Conservation (phyloP, 805 yeast genomes). For the Myxozyma lipomycoides region DNA sequence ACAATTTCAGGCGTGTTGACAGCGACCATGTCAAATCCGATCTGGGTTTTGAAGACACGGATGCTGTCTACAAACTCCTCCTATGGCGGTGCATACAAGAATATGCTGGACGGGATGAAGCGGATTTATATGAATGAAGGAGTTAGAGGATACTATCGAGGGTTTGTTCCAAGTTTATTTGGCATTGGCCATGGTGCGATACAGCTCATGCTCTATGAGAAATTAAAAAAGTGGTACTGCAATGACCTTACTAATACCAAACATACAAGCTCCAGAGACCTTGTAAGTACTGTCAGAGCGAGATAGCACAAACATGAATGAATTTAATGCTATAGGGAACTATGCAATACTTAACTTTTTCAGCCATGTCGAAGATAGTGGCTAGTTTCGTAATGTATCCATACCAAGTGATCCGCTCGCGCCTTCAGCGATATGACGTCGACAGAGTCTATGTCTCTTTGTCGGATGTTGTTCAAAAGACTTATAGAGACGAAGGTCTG, state of each 20-base stretch:
- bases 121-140: conserved; percentile 56
- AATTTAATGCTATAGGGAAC: conserved; percentile 36
- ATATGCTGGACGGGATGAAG: conserved; percentile 53
- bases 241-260: not conserved
- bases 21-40: conserved; percentile 77
- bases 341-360: conserved; percentile 57
- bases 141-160: conserved; percentile 60
- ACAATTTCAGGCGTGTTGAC: conserved; percentile 72
- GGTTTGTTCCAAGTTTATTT: conserved; percentile 66
- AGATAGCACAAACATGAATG: not conserved
- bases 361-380: conserved; percentile 63
- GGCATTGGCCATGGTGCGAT: conserved; percentile 87
- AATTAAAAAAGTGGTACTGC: conserved; percentile 47
- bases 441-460: conserved; percentile 34
- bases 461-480: conserved; percentile 37
- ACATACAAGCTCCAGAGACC: not conserved
- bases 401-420: conserved; percentile 71
- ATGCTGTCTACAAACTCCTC: conserved; percentile 44
- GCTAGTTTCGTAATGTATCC: conserved; percentile 76
- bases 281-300: conserved; percentile 5
- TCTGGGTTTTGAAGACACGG: conserved; percentile 93
- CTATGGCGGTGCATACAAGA: conserved; percentile 51
- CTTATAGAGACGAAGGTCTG: conserved; percentile 52
- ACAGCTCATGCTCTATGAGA: conserved; percentile 82
- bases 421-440: conserved; percentile 56